Percentiles rank a stretch among this genome's conserved stretches.
These are phyloP conservation scores for Atkinsonella texensis DNA, from an alignment of 2,329 filamentous ascomycete genomes.

Conservation along the genomic window DNA sequence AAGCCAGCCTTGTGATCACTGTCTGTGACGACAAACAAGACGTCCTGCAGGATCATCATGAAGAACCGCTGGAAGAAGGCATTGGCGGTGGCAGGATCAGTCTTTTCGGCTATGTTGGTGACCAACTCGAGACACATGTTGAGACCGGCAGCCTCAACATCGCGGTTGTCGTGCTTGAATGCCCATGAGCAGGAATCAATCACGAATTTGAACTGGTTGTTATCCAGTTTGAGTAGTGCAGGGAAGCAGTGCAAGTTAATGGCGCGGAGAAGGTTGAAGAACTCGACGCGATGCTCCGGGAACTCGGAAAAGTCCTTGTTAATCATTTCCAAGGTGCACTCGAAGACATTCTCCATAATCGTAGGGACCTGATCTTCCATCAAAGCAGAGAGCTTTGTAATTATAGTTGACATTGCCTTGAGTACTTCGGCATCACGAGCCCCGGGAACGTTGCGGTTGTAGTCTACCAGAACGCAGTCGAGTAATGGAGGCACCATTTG, in stretches of 20 bases:
- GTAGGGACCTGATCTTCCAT: slow-evolving; percentile 98
- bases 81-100: slow-evolving; percentile 73
- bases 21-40: slow-evolving; percentile 96
- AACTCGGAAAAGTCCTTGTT: slow-evolving; percentile 99
- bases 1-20: slow-evolving; percentile 98
- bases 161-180: slow-evolving; percentile 99
- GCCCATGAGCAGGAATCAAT: slow-evolving; percentile 99
- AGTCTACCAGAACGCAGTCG: slow-evolving; percentile 88
- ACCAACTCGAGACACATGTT: slow-evolving; percentile 98
- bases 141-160: slow-evolving; percentile 89
- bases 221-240: slow-evolving; percentile 83
- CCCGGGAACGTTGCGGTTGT: slow-evolving; percentile 92
- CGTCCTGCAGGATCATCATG: slow-evolving; percentile 87
- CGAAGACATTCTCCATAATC: slow-evolving; percentile 98
- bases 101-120: slow-evolving; percentile 92
- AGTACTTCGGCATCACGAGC: slow-evolving; percentile 93
- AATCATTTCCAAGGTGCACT: slow-evolving; percentile 98
- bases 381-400: slow-evolving; percentile 84
- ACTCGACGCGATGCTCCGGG: slow-evolving; percentile 97
- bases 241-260: slow-evolving; percentile 98
- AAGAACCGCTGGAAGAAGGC: slow-evolving; percentile 99
- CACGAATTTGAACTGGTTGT: slow-evolving; percentile 96
- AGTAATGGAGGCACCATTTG: slow-evolving; percentile 94
- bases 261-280: slow-evolving; percentile 90
- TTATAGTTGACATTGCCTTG: slow-evolving; percentile 95